Evolutionary conservation across 495 filamentous ascomycete species (phyloP).

Genomic region (Terfezia boudieri): DNA sequence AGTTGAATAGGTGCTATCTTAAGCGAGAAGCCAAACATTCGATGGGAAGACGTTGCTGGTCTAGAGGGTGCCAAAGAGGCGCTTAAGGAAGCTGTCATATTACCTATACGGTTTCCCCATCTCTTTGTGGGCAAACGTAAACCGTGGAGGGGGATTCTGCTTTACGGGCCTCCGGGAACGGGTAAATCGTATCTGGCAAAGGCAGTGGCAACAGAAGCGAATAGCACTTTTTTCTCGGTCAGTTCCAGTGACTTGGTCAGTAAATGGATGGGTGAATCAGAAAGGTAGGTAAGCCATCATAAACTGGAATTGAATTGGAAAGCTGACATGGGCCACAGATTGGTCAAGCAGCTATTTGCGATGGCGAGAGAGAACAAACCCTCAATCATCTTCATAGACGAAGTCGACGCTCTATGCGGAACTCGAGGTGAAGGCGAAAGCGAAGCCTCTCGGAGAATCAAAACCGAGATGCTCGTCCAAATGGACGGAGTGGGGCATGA

Average conservation of each 20-base stretch:
- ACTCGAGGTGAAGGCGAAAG: slow-evolving; percentile 94
- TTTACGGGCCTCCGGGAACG: slow-evolving; percentile 91
- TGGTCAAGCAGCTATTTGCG: slow-evolving; percentile 91
- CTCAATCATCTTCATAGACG: slow-evolving; percentile 98
- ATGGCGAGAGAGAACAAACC: slow-evolving; percentile 98
- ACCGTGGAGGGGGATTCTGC: slow-evolving; percentile 92
- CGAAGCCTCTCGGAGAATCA: slow-evolving; percentile 89
- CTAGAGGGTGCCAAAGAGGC: slow-evolving; percentile 89
- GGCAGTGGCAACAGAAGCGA: slow-evolving; percentile 92
- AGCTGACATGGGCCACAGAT: slow-evolving; percentile 27
- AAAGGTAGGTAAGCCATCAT: slow-evolving; percentile 38
- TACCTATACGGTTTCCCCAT: slow-evolving; percentile 96
- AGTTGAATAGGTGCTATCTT: slow-evolving; percentile 39
- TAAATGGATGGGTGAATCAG: slow-evolving; percentile 99
- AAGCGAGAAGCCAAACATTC: slow-evolving; percentile 81
- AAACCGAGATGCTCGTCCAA: slow-evolving; percentile 93
- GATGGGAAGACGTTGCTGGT: slow-evolving; percentile 97
- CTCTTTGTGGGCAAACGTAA: slow-evolving; percentile 90
- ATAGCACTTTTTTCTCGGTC: slow-evolving; percentile 98
- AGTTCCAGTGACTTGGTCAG: slow-evolving; percentile 89
- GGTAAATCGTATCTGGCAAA: slow-evolving; percentile 95
- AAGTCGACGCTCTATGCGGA: slow-evolving; percentile 92
- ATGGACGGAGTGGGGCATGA: slow-evolving; percentile 98
- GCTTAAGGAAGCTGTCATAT: slow-evolving; percentile 85
- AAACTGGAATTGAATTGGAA: slow-evolving; percentile 1